Conservation (phyloP, 768 basidiomycete genomes). For the Cystofilobasidium macerans region DNA sequence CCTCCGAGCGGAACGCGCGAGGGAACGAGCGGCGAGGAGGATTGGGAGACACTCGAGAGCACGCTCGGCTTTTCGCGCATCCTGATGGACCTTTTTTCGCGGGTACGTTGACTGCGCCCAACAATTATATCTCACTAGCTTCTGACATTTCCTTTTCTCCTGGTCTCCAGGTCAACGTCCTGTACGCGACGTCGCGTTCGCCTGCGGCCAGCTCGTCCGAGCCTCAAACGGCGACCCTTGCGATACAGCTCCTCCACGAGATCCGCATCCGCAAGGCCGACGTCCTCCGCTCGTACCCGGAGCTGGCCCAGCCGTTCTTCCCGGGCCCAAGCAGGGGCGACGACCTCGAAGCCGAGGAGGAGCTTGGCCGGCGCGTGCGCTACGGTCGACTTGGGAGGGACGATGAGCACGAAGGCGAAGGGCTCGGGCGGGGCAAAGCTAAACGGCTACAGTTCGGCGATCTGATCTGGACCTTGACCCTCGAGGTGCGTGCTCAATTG, state of each 20-base stretch:
- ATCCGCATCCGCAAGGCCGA: conserved; percentile 3
- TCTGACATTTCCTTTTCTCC: neutral
- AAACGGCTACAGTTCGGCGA: neutral
- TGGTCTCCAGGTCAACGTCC: neutral
- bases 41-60: conserved; percentile 7
- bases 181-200: neutral
- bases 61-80: neutral
- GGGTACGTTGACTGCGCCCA: too few species aligned
- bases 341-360: neutral
- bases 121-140: too few species aligned
- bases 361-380: neutral
- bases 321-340: neutral
- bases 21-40: neutral
- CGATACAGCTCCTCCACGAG: neutral
- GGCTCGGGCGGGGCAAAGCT: neutral
- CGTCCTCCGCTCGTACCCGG: conserved; percentile 1
- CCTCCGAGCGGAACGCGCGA: conserved; percentile 2
- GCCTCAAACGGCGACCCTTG: neutral
- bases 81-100: conserved; percentile 1
- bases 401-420: neutral
- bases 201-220: neutral
- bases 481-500: neutral
- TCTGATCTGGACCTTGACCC: neutral
- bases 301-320: neutral
- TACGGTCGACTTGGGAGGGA: neutral